Evolutionary conservation across 2,329 filamentous ascomycete species (phyloP).

Genomic region (Pseudogymnoascus sp.): DNA sequence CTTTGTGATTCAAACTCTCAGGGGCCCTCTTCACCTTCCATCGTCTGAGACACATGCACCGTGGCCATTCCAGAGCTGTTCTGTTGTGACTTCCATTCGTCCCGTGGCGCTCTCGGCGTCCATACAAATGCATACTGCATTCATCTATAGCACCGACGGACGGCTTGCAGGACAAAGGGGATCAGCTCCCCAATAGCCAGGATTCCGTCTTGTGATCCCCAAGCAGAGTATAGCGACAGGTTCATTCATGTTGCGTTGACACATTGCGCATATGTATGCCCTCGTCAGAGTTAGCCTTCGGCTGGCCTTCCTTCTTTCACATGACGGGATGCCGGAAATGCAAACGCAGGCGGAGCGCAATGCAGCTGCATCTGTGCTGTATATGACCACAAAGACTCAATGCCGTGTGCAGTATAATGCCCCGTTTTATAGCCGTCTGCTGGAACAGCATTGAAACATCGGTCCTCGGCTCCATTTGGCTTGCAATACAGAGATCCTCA

Average conservation of each 20-base stretch:
- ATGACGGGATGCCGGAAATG: not conserved
- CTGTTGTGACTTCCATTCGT: not conserved
- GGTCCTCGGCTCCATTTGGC: not conserved
- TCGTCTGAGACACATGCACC: not conserved
- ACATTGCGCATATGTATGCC: slow-evolving; percentile 7
- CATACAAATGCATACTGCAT: not conserved
- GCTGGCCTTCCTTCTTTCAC: not conserved
- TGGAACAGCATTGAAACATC: not conserved
- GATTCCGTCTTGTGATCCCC: not conserved
- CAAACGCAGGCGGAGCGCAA: not conserved
- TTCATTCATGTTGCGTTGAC: not conserved
- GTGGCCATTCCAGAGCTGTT: slow-evolving; percentile 2
- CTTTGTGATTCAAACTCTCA: not conserved
- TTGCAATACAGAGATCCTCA: not conserved
- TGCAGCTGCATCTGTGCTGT: not conserved
- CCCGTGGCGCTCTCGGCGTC: not conserved
- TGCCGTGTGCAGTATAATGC: not conserved
- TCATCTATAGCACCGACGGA: not conserved
- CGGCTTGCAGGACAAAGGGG: not conserved
- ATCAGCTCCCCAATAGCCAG: not conserved
- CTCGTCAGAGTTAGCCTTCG: not conserved
- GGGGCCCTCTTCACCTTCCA: not conserved
- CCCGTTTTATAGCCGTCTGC: not conserved
- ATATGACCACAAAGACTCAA: not conserved
- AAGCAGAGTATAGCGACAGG: not conserved